A percentile compares a stretch with the other conserved stretches of the same genome.
phyloP scores from a whole-genome alignment of 2,329 filamentous ascomycete species.

The Phyllosticta capitalensis region DNA sequence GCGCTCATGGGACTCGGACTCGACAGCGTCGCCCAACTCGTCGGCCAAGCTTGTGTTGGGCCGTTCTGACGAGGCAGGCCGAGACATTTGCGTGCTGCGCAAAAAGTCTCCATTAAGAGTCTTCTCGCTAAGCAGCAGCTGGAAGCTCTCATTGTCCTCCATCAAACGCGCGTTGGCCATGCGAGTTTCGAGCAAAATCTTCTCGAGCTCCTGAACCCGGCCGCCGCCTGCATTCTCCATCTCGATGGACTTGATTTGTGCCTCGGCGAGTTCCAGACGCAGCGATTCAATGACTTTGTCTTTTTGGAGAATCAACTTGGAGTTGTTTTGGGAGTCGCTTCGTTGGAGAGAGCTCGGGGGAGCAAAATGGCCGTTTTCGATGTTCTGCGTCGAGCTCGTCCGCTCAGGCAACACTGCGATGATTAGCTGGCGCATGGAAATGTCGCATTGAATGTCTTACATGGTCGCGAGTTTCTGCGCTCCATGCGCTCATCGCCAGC shows the following conservation, averaged over 20 bases:
- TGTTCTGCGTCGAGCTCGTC: slow-evolving; percentile 48
- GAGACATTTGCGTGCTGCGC: slow-evolving; percentile 35
- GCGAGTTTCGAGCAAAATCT: slow-evolving; percentile 77
- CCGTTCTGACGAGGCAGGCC: slow-evolving; percentile 19
- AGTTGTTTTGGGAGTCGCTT: slow-evolving; percentile 82
- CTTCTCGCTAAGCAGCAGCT: slow-evolving; percentile 86
- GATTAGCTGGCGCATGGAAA: neutral
- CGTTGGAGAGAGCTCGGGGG: slow-evolving; percentile 75
- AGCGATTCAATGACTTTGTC: slow-evolving; percentile 93
- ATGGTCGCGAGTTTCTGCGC: slow-evolving; percentile 6
- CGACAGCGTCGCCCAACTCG: slow-evolving; percentile 60
- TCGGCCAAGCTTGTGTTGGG: slow-evolving; percentile 51
- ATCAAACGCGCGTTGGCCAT: slow-evolving; percentile 94
- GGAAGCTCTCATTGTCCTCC: slow-evolving; percentile 98
- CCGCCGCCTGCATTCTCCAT: slow-evolving; percentile 88
- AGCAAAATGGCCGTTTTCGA: slow-evolving; percentile 74
- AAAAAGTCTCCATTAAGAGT: slow-evolving; percentile 92
- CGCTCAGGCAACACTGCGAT: slow-evolving; percentile 19
- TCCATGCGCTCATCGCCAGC: slow-evolving; percentile 12
- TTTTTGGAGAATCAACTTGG: slow-evolving; percentile 85
- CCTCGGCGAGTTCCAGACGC: slow-evolving; percentile 83
- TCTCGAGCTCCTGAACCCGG: slow-evolving; percentile 80
- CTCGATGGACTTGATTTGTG: slow-evolving; percentile 90
- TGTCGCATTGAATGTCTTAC: neutral
- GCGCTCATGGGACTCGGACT: slow-evolving; percentile 42